Evolutionary conservation across 192 early-diverging fungal species (phyloP).

Genomic region (Mortierella claussenii): DNA sequence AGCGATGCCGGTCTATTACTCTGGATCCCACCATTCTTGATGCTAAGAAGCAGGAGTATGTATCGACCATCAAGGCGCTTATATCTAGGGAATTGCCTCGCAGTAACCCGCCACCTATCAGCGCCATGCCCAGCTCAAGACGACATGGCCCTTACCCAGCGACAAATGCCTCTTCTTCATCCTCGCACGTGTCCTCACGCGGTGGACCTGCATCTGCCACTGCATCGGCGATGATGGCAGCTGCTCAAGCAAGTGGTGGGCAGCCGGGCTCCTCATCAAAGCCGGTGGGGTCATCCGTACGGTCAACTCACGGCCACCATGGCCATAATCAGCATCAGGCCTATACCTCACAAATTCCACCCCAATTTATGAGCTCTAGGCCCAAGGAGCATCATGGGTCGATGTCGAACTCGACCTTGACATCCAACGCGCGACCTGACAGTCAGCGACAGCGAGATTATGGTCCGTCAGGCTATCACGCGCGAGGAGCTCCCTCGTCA

Average conservation of each 20-base stretch:
- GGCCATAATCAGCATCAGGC: slow-evolving; percentile 25
- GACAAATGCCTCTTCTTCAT: background rate
- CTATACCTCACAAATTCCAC: slow-evolving; percentile 18
- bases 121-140: slow-evolving; percentile 13
- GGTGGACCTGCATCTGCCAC: slow-evolving; percentile 9
- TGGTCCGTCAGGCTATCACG: slow-evolving; percentile 7
- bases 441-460: slow-evolving; percentile 21
- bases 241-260: slow-evolving; percentile 10
- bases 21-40: slow-evolving; percentile 47
- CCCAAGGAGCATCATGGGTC: slow-evolving; percentile 17
- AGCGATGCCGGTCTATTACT: slow-evolving; percentile 42
- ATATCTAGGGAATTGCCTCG: slow-evolving; percentile 28
- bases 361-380: slow-evolving; percentile 27
- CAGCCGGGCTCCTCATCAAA: slow-evolving; percentile 16
- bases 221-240: slow-evolving; percentile 1
- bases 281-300: background rate
- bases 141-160: slow-evolving; percentile 7
- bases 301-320: slow-evolving; percentile 7
- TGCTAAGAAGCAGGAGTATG: slow-evolving; percentile 48
- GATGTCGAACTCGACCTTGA: background rate
- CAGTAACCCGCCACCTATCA: background rate
- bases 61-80: slow-evolving; percentile 38
- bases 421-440: slow-evolving; percentile 4
- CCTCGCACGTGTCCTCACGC: slow-evolving; percentile 7
- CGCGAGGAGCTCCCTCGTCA: slow-evolving; percentile 3